These are phyloP conservation scores for Pholiota conissans DNA, from an alignment of 768 basidiomycete genomes.

Conservation along the genomic window DNA sequence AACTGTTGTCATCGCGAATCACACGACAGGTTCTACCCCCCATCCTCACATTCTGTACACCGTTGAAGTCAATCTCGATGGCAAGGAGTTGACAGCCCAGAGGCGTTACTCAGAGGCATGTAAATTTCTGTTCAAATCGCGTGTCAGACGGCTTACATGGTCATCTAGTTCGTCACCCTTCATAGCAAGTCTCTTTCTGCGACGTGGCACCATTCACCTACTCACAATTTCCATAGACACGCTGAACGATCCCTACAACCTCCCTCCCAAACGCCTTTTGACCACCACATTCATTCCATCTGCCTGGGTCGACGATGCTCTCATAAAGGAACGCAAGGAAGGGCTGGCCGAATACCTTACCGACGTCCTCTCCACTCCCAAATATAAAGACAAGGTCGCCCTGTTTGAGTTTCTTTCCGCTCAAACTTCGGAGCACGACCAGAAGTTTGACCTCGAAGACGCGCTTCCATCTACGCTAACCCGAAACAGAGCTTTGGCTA, in stretches of 20 bases:
- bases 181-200: conserved; percentile 23
- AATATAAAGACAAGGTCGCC: conserved; percentile 32
- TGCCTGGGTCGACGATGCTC: conserved; percentile 52
- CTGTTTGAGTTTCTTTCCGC: conserved; percentile 40
- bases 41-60: conserved; percentile 48
- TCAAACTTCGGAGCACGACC: conserved; percentile 17
- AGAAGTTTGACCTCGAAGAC: conserved; percentile 42
- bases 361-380: conserved; percentile 34
- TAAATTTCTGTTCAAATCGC: neutral
- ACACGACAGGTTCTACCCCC: conserved; percentile 47
- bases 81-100: conserved; percentile 28
- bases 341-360: conserved; percentile 45
- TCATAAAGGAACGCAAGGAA: conserved; percentile 51
- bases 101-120: conserved; percentile 48
- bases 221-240: conserved; percentile 17
- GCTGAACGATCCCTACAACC: conserved; percentile 37
- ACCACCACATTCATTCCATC: conserved; percentile 49
- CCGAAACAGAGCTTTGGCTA: conserved; percentile 31
- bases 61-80: conserved; percentile 35
- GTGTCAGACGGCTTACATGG: neutral
- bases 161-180: conserved; percentile 33
- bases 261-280: conserved; percentile 54
- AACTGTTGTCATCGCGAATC: conserved; percentile 22
- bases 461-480: conserved; percentile 47
- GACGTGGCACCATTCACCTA: neutral